Evolutionary conservation across 345 rosid species (phyloP), one percentile per base, ranked within the genome.

Genomic region (Microthlaspi erraticum): DNA sequence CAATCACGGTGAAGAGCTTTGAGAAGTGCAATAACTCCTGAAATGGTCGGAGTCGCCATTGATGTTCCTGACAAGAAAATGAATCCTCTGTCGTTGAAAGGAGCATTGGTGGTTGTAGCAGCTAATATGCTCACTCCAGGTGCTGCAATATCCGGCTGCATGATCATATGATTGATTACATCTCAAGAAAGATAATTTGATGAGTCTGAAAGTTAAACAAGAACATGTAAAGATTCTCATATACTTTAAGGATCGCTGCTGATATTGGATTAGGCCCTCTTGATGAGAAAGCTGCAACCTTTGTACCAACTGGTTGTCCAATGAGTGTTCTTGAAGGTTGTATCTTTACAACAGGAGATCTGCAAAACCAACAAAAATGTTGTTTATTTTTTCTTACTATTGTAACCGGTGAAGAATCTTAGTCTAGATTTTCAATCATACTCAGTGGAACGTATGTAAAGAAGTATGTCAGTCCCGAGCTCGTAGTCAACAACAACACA

Each of bases 91-190:
- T 80, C 82, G 42, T 14, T 71, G 0, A 37, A 53, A 6, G 56
- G 36, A 1, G 17, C 33, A 23, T 63, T 32, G 31, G 79, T 68
- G 18, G 33, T 10, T 72, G 67, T 79, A 12, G 81, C 83, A 3
- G 81, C 84, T 1, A 83, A 56, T 55, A 81, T 71, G 52, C 66
- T 74, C 6, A 77, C 84, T n/a, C 84, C 84, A 0, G 84, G 87
- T 29, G 81, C 84, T 18, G 81, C 79, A 20, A 83, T 76, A 63
- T 79, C 85, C 1, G 83, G 87, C 85, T 83, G 66, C 44, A n/a
- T 54, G n/a, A n/a, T 34, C 64, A 50, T 55, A 55, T 37, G 9
- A 60, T 31, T 11, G 2, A 2, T 9, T n/a, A 45, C 17, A 23
- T 6, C 6, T 36, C 29, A 36, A 9, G 8, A 29, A 34, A 53